Evolutionary conservation across 108 stramenopile species (phyloP), one percentile per base, ranked within the genome.

Genomic region (Conticribra guillardii): DNA sequence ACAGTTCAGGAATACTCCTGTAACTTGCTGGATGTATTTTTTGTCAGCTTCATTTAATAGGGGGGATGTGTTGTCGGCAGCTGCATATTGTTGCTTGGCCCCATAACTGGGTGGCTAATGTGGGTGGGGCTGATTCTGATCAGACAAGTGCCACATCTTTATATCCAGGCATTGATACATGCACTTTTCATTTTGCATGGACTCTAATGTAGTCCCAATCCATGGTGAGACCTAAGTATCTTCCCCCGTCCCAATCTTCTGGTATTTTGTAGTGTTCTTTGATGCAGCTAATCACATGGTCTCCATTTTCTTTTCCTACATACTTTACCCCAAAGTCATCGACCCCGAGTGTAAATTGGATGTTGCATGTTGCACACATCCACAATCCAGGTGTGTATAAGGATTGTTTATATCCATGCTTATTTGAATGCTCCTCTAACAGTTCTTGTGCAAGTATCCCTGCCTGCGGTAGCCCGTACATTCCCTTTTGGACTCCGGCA

Each of bases 161-260:
- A n/a, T n/a, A n/a, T n/a, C n/a, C n/a, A n/a, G n/a, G n/a, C n/a
- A n/a, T 84, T 18, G 80, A 73, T 1, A 75, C 45, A 15, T 73
- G 67, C 0, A 64, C 52, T 14, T 62, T 62, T 24, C 68, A 30
- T 7, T 16, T 28, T 9, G 59, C 28, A 51, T 82, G 82, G 48
- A 82, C 78, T 81, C 84, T 82, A 82, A 17, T 4, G 64, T 80
- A 32, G 79, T 21, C 19, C 81, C 81, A 23, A 23, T 23, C n/a
- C n/a, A n/a, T n/a, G n/a, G n/a, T n/a, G n/a, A n/a, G n/a, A n/a
- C n/a, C n/a, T n/a, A n/a, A n/a, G 49, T 76, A 85, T 0, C 32
- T 58, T n/a, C 5, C 33, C 9, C 73, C 78, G n/a, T 44, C 30
- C 58, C 58, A 64, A 46, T 82, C 81, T 11, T 4, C 9, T 15